Base-by-base conservation (phyloP, 2,329 filamentous ascomycete species). In the Chalara sp. region DNA sequence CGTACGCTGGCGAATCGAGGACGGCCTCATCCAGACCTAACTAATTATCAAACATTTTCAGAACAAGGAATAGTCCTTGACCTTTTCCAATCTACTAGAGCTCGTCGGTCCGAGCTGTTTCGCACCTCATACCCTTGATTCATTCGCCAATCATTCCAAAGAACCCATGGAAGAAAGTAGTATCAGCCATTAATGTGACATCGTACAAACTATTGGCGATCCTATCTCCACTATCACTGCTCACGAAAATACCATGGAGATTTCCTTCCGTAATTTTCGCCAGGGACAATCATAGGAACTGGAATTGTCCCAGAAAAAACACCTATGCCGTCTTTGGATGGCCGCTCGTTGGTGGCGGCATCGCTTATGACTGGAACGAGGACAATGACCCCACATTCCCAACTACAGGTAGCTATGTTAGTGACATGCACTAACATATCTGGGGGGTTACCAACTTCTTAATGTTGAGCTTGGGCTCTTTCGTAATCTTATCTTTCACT, bases 361-460 rank as follows among this genome's bases (percentile, higher is more conserved):
- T n/a, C 8, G 35, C 21, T 10, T 37, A 37, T 37, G 35, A 11
- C 21, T 32, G 33, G 39, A 5, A 49, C n/a, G 57, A 54, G 82
- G 40, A 96, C 66, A 29, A 97, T 61, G 1, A 99, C 87, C 35
- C 93, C 93, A 63, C 90, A 96, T 70, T 97, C 93, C 91, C 92
- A 97, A 67, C 46, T 48, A 30, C 10, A 37, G 13, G 21, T 21
- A 21, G 21, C 21, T 21, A 21, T 21, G 21, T 21, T 21, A 21
- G 21, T 21, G 21, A 21, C 21, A 21, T 21, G 21, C 21, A 21
- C 21, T 21, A 21, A 21, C 21, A 21, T 21, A 21, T 21, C 21
- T 21, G 21, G 3, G 21, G 21, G 21, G 21, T 21, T n/a, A 41
- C 46, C 12, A 41, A 48, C 46, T 97, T 99, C 49, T 87, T 83